Evolutionary conservation across 2,329 filamentous ascomycete species (phyloP), one percentile per base, ranked within the genome.

Genomic region (Xylaria sp.): DNA sequence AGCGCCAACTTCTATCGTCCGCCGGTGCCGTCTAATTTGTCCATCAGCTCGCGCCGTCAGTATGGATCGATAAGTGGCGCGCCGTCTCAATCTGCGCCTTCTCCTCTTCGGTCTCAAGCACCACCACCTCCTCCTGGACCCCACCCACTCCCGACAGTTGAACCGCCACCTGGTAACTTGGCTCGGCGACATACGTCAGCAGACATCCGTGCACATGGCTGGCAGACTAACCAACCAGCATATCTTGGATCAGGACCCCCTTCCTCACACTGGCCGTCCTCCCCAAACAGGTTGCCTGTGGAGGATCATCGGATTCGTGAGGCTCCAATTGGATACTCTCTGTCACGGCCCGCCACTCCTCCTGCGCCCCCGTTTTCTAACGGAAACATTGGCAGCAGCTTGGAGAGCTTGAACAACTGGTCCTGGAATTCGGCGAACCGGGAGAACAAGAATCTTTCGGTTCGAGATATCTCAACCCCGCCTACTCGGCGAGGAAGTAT

Each of bases 151-250:
- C 87, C 90, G 20, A 83, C 87, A 65, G 84, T 88, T 36, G 85
- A 90, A 73, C 85, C 87, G 30, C 87, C 89, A 39, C 89, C 90
- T 41, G 87, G 89, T 65, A 94, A 89, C 74, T 84, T 97, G 55
- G 88, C 90, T 52, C 90, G 95, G 70, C 89, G 95, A 69, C 96
- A 99, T 80, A 99, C 96, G 1, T 95, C 94, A 45, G 96, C 96
- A 66, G 96, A 99, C 78, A 98, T 99, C 73, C 91, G 96, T 61
- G 91, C 94, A 74, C 91, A 94, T 77, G 93, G 91, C 43, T 95
- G 92, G 89, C 90, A 90, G 70, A 85, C 84, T 8, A 84, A 81
- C 57, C 82, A 83, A 20, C 65, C 65, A 20, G 57, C 91, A 5
- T 92, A 90, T 12, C 92, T 89, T 76, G 84, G 87, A 8, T 90